Evolutionary conservation across 2,329 filamentous ascomycete genomes (phyloP).

Genomic region (Arthrobotrys sphaeroides): DNA sequence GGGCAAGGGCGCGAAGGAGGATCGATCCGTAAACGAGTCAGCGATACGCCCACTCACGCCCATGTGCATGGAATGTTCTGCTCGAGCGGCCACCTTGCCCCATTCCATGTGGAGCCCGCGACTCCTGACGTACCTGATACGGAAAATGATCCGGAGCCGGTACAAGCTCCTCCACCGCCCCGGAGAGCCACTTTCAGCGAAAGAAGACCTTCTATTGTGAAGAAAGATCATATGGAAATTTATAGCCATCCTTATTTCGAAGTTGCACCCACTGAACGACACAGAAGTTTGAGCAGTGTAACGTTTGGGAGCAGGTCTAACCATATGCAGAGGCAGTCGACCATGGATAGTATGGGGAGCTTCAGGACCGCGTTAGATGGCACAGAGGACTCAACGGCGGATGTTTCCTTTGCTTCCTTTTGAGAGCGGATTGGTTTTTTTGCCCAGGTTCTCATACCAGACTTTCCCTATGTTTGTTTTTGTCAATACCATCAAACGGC

Average conservation of each 20-base stretch:
- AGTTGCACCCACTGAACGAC: conserved; percentile 31
- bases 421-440: neutral
- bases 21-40: conserved; percentile 3
- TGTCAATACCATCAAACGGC: neutral
- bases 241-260: conserved; percentile 50
- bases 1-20: neutral
- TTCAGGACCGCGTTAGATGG: conserved; percentile 42
- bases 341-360: conserved; percentile 35
- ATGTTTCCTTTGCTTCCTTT: conserved; percentile 38
- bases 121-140: neutral
- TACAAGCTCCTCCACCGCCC: neutral
- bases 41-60: conserved; percentile 1
- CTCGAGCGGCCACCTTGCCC: conserved; percentile 1
- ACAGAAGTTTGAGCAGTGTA: conserved; percentile 37
- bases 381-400: conserved; percentile 2
- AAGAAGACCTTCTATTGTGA: conserved; percentile 31
- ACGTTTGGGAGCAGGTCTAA: conserved; percentile 9
- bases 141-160: neutral
- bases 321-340: conserved; percentile 6
- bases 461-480: neutral
- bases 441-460: neutral
- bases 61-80: conserved; percentile 26
- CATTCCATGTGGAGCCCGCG: conserved; percentile 7
- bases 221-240: conserved; percentile 41
- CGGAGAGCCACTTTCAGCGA: conserved; percentile 6